These are phyloP conservation scores for Lepiota brunneoincarnata DNA, from an alignment of 768 basidiomycete species.

Conservation along the genomic window DNA sequence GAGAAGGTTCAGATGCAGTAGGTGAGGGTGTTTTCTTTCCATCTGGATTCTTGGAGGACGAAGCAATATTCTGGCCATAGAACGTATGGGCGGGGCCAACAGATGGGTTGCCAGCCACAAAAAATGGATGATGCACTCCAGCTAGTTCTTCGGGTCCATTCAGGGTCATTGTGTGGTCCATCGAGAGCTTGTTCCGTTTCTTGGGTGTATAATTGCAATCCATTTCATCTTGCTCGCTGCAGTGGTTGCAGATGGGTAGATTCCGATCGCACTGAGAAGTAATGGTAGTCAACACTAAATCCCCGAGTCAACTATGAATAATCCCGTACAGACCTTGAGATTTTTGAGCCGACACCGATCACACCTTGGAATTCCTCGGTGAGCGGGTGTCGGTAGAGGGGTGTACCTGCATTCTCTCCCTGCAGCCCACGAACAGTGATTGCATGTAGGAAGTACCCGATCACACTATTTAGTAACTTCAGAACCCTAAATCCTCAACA, in stretches of 20 bases:
- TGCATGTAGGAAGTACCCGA: constrained; percentile 66
- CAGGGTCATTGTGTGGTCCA: constrained; percentile 14
- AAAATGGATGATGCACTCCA: constrained; percentile 10
- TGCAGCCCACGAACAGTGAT: constrained; percentile 66
- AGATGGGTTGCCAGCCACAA: constrained; percentile 2
- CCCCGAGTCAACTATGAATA: background rate
- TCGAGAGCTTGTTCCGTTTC: constrained; percentile 47
- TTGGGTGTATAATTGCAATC: constrained; percentile 76
- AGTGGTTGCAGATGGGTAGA: constrained; percentile 69
- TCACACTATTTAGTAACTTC: constrained; percentile 49
- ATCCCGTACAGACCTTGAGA: constrained; percentile 48
- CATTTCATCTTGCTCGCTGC: constrained; percentile 46
- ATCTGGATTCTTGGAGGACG: constrained; percentile 19
- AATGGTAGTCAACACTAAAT: background rate
- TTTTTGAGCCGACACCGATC: constrained; percentile 68
- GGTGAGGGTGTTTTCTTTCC: constrained; percentile 1
- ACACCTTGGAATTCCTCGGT: constrained; percentile 71
- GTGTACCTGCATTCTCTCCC: constrained; percentile 71
- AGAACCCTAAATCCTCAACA: constrained; percentile 1
- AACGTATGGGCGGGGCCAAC: constrained; percentile 32
- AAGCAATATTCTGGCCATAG: constrained; percentile 46
- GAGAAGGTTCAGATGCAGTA: constrained; percentile 16
- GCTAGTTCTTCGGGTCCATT: constrained; percentile 9
- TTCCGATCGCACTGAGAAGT: constrained; percentile 62
- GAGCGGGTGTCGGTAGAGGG: constrained; percentile 71